phyloP scores from a whole-genome alignment of 805 yeast genomes.

The Diddensiella transvaalensis region DNA sequence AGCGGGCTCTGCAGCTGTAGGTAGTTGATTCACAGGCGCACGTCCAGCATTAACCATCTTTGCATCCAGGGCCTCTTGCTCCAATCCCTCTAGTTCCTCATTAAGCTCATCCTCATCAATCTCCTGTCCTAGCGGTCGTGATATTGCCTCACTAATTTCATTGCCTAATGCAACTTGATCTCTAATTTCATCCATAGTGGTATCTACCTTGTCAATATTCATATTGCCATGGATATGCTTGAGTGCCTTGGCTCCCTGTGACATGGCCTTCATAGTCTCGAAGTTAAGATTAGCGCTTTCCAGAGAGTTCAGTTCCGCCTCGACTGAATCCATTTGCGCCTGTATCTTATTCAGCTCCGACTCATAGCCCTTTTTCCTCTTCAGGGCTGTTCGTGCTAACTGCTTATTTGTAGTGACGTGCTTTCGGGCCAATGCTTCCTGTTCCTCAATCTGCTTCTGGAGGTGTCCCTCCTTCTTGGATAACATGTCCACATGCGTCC shows the following conservation, averaged over 20 bases:
- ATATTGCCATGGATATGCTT: constrained; percentile 92
- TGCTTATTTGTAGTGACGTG: constrained; percentile 66
- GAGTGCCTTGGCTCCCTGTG: constrained; percentile 96
- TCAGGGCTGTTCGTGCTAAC: constrained; percentile 82
- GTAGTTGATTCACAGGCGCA: constrained; percentile 35
- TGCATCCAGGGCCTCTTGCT: constrained; percentile 72
- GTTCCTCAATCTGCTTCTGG: constrained; percentile 78
- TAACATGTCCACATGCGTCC: constrained; percentile 85
- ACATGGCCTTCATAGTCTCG: constrained; percentile 98
- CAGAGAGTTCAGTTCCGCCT: constrained; percentile 83
- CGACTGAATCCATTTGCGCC: constrained; percentile 84
- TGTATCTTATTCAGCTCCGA: constrained; percentile 73
- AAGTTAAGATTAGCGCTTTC: constrained; percentile 94
- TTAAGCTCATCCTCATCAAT: constrained; percentile 84
- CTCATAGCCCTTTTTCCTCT: constrained; percentile 81
- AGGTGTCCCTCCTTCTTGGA: constrained; percentile 78
- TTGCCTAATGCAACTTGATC: constrained; percentile 95
- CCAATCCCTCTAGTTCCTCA: constrained; percentile 85
- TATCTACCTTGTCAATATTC: constrained; percentile 94
- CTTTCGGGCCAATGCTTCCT: constrained; percentile 75
- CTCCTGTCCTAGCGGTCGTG: constrained; percentile 86
- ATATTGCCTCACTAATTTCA: constrained; percentile 93
- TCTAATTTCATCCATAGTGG: constrained; percentile 95
- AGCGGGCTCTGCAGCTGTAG: constrained; percentile 25
- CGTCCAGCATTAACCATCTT: constrained; percentile 48